A percentile compares a stretch with the other conserved stretches of the same genome.
phyloP scores from a whole-genome alignment of 2,329 filamentous ascomycete genomes.

The Clarireedia monteithiana region DNA sequence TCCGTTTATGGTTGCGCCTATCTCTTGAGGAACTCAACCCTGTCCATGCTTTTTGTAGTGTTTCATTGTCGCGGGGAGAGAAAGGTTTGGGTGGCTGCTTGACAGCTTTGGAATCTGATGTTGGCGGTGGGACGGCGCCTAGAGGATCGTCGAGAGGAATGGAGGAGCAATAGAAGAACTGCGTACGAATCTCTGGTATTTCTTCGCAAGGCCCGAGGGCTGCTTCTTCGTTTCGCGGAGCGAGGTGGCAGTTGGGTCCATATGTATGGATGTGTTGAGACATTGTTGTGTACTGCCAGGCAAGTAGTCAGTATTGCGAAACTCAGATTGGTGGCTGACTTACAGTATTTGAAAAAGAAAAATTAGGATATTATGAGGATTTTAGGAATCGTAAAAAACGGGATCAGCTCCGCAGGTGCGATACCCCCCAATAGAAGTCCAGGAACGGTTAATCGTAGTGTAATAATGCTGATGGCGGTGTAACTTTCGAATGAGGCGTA shows the following conservation, averaged over 20 bases:
- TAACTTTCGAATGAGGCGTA: neutral
- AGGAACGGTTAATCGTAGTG: neutral
- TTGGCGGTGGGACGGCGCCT: slow-evolving; percentile 51
- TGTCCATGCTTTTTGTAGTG: slow-evolving; percentile 72
- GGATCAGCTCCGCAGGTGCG: slow-evolving; percentile 14
- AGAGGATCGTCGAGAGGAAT: slow-evolving; percentile 83
- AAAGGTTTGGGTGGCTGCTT: slow-evolving; percentile 68
- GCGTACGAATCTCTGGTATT: slow-evolving; percentile 54
- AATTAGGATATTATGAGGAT: neutral
- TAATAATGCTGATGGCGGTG: slow-evolving; percentile 7
- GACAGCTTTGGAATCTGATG: slow-evolving; percentile 41
- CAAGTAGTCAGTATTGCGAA: neutral
- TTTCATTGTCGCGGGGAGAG: slow-evolving; percentile 68
- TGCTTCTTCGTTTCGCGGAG: slow-evolving; percentile 5
- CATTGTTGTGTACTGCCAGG: slow-evolving; percentile 17
- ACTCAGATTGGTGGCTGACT: neutral
- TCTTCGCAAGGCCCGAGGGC: slow-evolving; percentile 29
- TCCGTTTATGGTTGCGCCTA: slow-evolving; percentile 38
- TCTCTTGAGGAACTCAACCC: slow-evolving; percentile 45
- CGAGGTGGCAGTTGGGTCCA: slow-evolving; percentile 26
- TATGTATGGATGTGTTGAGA: slow-evolving; percentile 26
- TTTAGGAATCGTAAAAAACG: neutral
- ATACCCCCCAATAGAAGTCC: slow-evolving; percentile 1
- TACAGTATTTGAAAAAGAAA: neutral
- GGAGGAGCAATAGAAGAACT: slow-evolving; percentile 80